Conservation (phyloP, 1,139 yeast genomes). For the Yamadazyma spencermartinsiae region DNA sequence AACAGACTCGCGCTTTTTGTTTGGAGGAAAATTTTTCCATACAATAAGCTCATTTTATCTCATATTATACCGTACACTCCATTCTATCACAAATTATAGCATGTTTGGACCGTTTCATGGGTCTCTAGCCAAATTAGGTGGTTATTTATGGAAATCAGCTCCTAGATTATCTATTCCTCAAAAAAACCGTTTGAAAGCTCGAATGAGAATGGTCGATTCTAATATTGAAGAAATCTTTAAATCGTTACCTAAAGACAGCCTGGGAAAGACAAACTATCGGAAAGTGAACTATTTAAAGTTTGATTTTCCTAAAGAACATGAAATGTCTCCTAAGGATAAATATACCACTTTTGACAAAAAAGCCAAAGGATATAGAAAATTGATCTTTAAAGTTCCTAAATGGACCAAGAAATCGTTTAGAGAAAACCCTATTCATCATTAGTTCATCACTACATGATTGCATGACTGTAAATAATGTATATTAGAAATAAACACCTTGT, state of each 20-base stretch:
- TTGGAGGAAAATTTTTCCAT: constrained; percentile 9
- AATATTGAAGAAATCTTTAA: constrained; percentile 70
- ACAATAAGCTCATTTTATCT: too few species aligned
- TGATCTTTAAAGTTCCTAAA: constrained; percentile 82
- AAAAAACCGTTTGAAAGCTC: constrained; percentile 77
- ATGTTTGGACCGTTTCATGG: constrained; percentile 87
- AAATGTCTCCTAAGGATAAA: constrained; percentile 80
- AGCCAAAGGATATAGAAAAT: constrained; percentile 78
- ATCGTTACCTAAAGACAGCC: constrained; percentile 45
- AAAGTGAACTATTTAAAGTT: constrained; percentile 54
- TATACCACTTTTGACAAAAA: constrained; percentile 83
- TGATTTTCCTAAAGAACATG: constrained; percentile 72
- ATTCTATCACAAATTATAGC: neutral
- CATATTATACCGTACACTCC: too few species aligned
- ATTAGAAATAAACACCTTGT: neutral
- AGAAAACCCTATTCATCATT: constrained; percentile 77
- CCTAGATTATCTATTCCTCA: constrained; percentile 77
- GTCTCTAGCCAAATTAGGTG: constrained; percentile 66
- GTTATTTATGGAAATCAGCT: constrained; percentile 76
- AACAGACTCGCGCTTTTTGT: neutral
- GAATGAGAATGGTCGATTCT: constrained; percentile 78
- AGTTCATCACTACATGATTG: constrained; percentile 2
- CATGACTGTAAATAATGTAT: constrained; percentile 1
- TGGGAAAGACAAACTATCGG: constrained; percentile 42
- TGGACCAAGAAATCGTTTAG: constrained; percentile 88